Evolutionary conservation across 495 filamentous ascomycete species (phyloP).

Genomic region (Xylaria nigripes): DNA sequence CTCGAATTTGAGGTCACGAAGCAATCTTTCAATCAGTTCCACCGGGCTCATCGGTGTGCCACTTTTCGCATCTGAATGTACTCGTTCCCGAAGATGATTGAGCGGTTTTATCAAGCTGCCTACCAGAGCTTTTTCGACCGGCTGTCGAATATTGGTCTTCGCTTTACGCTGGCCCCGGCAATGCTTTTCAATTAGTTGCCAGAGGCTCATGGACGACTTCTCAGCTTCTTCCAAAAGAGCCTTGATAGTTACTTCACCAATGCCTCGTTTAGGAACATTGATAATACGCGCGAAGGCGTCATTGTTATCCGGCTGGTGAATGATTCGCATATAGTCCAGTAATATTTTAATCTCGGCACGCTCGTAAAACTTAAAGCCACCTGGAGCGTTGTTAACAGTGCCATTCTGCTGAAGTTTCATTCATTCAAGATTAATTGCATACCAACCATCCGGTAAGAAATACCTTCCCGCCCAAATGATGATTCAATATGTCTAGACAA

Average conservation of each 20-base stretch:
- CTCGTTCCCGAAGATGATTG: constrained; percentile 51
- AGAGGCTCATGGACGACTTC: constrained; percentile 59
- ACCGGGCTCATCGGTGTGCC: constrained; percentile 43
- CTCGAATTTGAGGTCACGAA: constrained; percentile 66
- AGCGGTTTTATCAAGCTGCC: constrained; percentile 43
- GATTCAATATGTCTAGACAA: constrained; percentile 80
- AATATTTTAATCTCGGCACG: constrained; percentile 82
- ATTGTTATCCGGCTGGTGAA: constrained; percentile 79
- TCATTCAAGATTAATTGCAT: constrained; percentile 15
- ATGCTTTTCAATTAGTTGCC: constrained; percentile 60
- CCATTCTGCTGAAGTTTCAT: not conserved
- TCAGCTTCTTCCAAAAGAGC: constrained; percentile 66
- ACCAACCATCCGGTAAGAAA: constrained; percentile 92
- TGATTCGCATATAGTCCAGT: constrained; percentile 80
- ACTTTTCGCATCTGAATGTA: constrained; percentile 37
- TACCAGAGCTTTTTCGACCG: constrained; percentile 50
- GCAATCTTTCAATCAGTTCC: constrained; percentile 64
- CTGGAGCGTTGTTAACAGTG: constrained; percentile 11
- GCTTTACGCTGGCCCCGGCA: constrained; percentile 60
- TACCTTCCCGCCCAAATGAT: constrained; percentile 73
- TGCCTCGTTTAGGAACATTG: constrained; percentile 71
- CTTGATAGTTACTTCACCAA: constrained; percentile 76
- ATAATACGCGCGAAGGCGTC: constrained; percentile 81
- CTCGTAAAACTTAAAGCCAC: constrained; percentile 85
- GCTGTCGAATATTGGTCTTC: constrained; percentile 59